A percentile compares a stretch with the other conserved stretches of the same genome.
phyloP scores from a whole-genome alignment of 2,329 filamentous ascomycete species.

The Fusarium udum region DNA sequence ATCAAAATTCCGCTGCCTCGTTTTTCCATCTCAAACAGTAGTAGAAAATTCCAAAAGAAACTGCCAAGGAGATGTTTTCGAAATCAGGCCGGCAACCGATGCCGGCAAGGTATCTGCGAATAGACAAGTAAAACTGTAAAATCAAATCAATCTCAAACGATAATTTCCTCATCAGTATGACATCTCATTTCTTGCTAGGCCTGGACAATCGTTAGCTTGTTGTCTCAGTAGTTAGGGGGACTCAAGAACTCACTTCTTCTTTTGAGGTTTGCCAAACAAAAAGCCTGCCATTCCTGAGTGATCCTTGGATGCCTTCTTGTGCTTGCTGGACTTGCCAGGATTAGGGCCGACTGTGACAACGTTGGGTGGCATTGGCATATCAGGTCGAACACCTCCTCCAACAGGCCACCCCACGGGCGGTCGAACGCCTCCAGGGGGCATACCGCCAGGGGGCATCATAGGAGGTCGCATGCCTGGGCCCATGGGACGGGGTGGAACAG shows the following conservation, averaged over 20 bases:
- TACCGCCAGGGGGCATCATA: slow-evolving; percentile 5
- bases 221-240: not conserved
- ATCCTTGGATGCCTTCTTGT: slow-evolving; percentile 36
- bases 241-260: slow-evolving; percentile 45
- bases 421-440: slow-evolving; percentile 23
- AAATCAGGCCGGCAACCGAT: slow-evolving; percentile 33
- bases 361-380: slow-evolving; percentile 28
- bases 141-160: slow-evolving; percentile 29
- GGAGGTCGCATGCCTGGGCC: slow-evolving; percentile 23
- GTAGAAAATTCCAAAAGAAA: slow-evolving; percentile 16
- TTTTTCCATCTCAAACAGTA: slow-evolving; percentile 26
- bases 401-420: slow-evolving; percentile 38
- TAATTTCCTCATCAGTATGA: slow-evolving; percentile 32
- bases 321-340: slow-evolving; percentile 30
- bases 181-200: slow-evolving; percentile 39
- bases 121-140: slow-evolving; percentile 33
- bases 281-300: slow-evolving; percentile 38
- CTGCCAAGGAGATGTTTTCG: slow-evolving; percentile 18
- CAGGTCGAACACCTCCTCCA: not conserved
- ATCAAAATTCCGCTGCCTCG: slow-evolving; percentile 26
- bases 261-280: slow-evolving; percentile 43
- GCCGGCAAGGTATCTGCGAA: slow-evolving; percentile 43
- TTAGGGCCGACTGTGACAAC: slow-evolving; percentile 38
- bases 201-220: slow-evolving; percentile 19
- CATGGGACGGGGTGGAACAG: slow-evolving; percentile 6